Conservation (phyloP, 2,329 filamentous ascomycete species). For the Nothophaeocryptopus gaeumannii region DNA sequence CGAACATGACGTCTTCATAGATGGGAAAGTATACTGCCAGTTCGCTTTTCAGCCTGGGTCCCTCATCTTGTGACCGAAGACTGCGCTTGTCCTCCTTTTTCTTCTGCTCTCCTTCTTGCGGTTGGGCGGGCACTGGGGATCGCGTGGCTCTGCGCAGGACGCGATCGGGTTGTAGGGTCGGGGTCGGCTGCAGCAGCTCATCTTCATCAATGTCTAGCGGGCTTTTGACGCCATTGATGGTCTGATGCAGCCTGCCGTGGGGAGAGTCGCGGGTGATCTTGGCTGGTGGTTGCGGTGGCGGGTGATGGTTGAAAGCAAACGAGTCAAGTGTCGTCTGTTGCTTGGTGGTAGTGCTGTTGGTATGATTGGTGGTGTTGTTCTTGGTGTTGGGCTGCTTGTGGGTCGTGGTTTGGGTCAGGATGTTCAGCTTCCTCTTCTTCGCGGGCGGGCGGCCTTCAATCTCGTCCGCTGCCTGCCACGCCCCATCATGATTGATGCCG, state of each 20-base stretch:
- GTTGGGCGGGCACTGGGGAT: conserved; percentile 12
- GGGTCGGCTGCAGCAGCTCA: conserved; percentile 17
- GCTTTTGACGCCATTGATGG: conserved; percentile 43
- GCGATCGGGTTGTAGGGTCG: conserved; percentile 9
- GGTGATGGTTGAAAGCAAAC: conserved; percentile 17
- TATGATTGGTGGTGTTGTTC: background rate
- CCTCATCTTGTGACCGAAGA: conserved; percentile 78
- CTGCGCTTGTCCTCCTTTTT: conserved; percentile 64
- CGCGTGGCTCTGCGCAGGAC: conserved; percentile 11
- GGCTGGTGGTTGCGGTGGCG: conserved; percentile 40
- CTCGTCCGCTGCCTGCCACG: conserved; percentile 22
- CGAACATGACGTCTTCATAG: conserved; percentile 90
- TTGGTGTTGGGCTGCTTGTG: background rate
- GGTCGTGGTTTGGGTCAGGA: conserved; percentile 15
- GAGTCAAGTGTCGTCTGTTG: conserved; percentile 29
- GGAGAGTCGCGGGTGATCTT: conserved; percentile 44
- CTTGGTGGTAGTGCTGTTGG: conserved; percentile 1
- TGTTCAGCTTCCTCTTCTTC: conserved; percentile 31
- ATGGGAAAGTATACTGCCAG: conserved; percentile 87
- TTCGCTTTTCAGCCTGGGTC: conserved; percentile 84
- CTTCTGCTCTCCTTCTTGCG: conserved; percentile 18
- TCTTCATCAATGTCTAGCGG: conserved; percentile 28
- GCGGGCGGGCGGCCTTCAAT: conserved; percentile 16
- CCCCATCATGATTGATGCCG: conserved; percentile 3
- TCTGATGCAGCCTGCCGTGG: conserved; percentile 42